phyloP scores from a whole-genome alignment of 176 grass and related monocot species.

The Paspalum vaginatum region DNA sequence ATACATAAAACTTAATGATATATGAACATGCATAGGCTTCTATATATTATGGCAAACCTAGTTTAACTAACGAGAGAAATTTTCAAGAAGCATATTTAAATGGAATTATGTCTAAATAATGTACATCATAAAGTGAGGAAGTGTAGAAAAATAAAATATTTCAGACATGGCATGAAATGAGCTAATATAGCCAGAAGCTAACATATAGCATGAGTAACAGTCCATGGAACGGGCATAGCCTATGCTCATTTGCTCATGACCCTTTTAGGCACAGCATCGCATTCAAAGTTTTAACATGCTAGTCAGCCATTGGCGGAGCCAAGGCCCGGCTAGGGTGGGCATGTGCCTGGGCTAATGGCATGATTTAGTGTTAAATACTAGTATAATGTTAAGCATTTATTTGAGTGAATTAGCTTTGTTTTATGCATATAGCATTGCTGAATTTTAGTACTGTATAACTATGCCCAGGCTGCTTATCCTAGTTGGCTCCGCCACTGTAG shows the following conservation, averaged over 20 bases:
- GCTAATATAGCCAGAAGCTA: constrained; percentile 19
- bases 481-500: too few relatives aligned
- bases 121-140: constrained; percentile 3
- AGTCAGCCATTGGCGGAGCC: too few relatives aligned
- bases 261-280: background rate
- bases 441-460: too few relatives aligned
- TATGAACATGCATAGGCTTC: background rate
- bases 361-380: too few relatives aligned
- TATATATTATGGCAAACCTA: background rate
- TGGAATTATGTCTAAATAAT: background rate
- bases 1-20: background rate
- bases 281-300: background rate
- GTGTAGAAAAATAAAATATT: background rate
- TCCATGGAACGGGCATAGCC: background rate
- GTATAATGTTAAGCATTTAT: too few relatives aligned
- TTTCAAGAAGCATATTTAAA: background rate
- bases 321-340: too few relatives aligned
- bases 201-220: background rate
- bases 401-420: too few relatives aligned
- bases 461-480: too few relatives aligned
- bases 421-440: too few relatives aligned
- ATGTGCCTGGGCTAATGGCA: too few relatives aligned
- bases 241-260: background rate
- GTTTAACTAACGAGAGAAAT: background rate
- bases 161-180: background rate